Conservation (phyloP, 345 rosid genomes). For the Viola odorata region DNA sequence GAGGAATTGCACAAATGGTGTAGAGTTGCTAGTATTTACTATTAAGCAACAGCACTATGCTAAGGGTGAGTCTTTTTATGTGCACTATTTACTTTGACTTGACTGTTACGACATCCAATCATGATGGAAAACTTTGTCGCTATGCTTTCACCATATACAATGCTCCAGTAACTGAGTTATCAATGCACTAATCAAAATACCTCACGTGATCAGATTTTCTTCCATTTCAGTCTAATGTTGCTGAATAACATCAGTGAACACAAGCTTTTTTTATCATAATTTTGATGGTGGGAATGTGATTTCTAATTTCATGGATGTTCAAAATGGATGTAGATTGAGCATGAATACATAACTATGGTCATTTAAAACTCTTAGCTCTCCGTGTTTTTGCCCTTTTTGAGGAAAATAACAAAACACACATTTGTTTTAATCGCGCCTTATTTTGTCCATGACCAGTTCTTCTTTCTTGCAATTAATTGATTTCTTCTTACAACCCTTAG, state of each 20-base stretch:
- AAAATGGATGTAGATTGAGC: background rate
- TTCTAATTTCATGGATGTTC: background rate
- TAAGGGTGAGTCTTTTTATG: background rate
- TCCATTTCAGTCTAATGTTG: background rate
- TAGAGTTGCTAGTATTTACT: slow-evolving; percentile 6
- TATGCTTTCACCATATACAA: background rate
- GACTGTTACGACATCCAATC: background rate
- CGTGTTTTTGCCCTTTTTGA: background rate
- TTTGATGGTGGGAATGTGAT: background rate
- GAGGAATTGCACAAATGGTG: slow-evolving; percentile 8
- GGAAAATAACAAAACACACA: background rate
- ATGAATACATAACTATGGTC: background rate
- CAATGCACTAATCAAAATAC: background rate
- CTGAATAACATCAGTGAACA: background rate
- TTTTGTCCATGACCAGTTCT: background rate
- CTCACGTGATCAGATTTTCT: background rate
- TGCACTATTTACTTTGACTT: background rate
- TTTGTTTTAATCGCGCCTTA: background rate
- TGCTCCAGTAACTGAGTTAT: background rate
- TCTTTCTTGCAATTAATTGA: background rate
- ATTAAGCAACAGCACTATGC: slow-evolving; percentile 1
- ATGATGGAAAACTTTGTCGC: background rate
- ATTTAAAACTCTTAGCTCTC: too few species aligned
- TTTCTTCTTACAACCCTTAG: background rate
- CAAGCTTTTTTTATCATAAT: background rate